Evolutionary conservation across 1,284 basidiomycete species (phyloP).

Genomic region (Nidula niveotomentosa): DNA sequence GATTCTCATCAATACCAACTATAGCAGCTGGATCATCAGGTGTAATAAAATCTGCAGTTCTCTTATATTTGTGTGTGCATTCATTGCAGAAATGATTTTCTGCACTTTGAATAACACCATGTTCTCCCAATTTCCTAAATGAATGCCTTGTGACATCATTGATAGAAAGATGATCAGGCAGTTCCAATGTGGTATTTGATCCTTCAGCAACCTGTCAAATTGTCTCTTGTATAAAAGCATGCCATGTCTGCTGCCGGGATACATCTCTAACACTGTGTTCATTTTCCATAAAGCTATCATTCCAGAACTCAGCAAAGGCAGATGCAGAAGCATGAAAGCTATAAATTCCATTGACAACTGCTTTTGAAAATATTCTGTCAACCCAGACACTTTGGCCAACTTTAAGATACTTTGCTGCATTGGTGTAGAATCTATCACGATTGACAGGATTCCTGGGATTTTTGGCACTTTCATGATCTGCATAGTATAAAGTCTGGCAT

Average conservation of each 20-base stretch:
- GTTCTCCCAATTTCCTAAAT: conserved; percentile 15
- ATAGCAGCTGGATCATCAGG: conserved; percentile 12
- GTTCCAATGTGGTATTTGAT: neutral
- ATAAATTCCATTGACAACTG: too few species aligned
- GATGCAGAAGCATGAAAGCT: too few species aligned
- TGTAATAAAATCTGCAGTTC: conserved; percentile 10
- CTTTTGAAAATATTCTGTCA: too few species aligned
- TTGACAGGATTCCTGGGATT: too few species aligned
- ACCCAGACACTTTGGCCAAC: too few species aligned
- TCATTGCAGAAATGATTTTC: conserved; percentile 18
- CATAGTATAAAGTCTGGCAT: too few species aligned
- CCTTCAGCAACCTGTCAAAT: conserved; percentile 9
- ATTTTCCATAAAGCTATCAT: conserved; percentile 13
- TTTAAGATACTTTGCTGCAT: too few species aligned
- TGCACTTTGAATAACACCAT: conserved; percentile 16
- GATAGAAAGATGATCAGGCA: conserved; percentile 7
- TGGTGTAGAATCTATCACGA: too few species aligned
- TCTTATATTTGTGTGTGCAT: conserved; percentile 19
- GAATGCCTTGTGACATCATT: conserved; percentile 16
- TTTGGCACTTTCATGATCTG: too few species aligned
- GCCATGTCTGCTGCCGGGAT: conserved; percentile 18
- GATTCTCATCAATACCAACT: conserved; percentile 7
- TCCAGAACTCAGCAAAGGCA: neutral
- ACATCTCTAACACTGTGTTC: conserved; percentile 2
- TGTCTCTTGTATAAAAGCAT: conserved; percentile 24